Base-by-base conservation (phyloP, 2,329 filamentous ascomycete species). In the Verruconis gallopava region DNA sequence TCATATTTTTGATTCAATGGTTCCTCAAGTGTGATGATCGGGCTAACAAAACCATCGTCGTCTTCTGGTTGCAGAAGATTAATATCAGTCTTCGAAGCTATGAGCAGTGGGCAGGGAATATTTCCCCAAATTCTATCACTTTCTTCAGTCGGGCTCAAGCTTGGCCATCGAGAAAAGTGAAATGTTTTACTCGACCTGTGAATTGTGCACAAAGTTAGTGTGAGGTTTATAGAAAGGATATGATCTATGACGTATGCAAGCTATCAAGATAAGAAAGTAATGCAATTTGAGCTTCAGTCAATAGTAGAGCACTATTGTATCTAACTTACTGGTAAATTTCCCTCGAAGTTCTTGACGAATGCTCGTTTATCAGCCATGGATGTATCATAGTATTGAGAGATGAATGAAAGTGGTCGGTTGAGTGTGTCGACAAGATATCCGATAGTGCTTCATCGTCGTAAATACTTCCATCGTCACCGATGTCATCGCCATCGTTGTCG, bases 1-100 rank as follows among this genome's bases (percentile, higher is more conserved):
- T 60, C 55, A n/a, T 35, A 14, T 11, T 3, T 21, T 22, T 45
- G 43, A 4, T 14, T 12, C 17, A 45, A 37, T 17, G 40, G 42
- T 28, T 45, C 14, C 6, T 18, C 19, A 9, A 37, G 19, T 15
- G 17, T 33, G n/a, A 45, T 34, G 30, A 32, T 2, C 11, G 43
- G 39, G 20, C 15, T 17, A 17, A 21, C 19, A n/a, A n/a, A n/a
- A 2, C 18, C 22, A 9, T 12, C 20, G 15, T 15, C 12, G 18
- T 9, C 5, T 3, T 19, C 28, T 5, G 44, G 44, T 21, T 45
- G 44, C 4, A 21, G 13, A 20, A 45, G 17, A 19, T 15, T 20
- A 21, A 42, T 21, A 19, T 38, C 21, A n/a, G 34, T 21, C 19
- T 22, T 34, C 3, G 42, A 44, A 5, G 28, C 18, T 2, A 22